Conservation (phyloP, 805 yeast species). For the Kuraishia ogatae region DNA sequence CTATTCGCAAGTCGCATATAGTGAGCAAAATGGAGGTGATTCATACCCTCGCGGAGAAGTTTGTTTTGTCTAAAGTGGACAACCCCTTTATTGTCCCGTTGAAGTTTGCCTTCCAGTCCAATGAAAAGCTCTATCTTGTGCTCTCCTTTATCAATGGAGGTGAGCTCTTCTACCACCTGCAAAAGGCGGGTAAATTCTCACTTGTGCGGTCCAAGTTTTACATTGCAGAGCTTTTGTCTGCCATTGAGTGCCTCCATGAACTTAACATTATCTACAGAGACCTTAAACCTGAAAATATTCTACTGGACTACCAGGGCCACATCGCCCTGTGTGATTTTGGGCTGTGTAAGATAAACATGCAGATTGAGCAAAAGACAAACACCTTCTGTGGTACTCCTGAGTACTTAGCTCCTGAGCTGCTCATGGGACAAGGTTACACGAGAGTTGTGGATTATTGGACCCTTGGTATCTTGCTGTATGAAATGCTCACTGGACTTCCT, state of each 20-base stretch:
- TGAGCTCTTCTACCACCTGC: constrained; percentile 89
- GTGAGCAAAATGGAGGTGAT: constrained; percentile 92
- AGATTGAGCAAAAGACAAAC: constrained; percentile 71
- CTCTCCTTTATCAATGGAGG: constrained; percentile 95
- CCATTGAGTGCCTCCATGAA: constrained; percentile 85
- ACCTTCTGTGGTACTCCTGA: constrained; percentile 99
- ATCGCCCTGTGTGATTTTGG: constrained; percentile 98
- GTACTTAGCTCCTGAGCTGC: constrained; percentile 89
- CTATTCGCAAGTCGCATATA: constrained; percentile 88
- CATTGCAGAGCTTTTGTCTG: constrained; percentile 88
- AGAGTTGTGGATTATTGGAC: constrained; percentile 99
- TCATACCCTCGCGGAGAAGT: constrained; percentile 93
- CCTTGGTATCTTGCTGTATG: constrained; percentile 84
- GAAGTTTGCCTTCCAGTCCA: constrained; percentile 93
- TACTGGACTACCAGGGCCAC: constrained; percentile 94
- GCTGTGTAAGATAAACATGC: constrained; percentile 91
- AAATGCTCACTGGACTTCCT: constrained; percentile 95
- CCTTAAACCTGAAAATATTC: constrained; percentile 90
- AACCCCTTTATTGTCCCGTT: constrained; percentile 95
- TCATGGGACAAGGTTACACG: constrained; percentile 89
- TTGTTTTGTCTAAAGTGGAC: constrained; percentile 85
- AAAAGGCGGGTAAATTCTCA: constrained; percentile 82
- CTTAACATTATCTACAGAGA: constrained; percentile 93
- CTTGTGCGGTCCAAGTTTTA: constrained; percentile 87
- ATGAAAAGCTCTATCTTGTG: constrained; percentile 88